Evolutionary conservation across 2,329 filamentous ascomycete species (phyloP).

Genomic region (Kalmusia sp.): DNA sequence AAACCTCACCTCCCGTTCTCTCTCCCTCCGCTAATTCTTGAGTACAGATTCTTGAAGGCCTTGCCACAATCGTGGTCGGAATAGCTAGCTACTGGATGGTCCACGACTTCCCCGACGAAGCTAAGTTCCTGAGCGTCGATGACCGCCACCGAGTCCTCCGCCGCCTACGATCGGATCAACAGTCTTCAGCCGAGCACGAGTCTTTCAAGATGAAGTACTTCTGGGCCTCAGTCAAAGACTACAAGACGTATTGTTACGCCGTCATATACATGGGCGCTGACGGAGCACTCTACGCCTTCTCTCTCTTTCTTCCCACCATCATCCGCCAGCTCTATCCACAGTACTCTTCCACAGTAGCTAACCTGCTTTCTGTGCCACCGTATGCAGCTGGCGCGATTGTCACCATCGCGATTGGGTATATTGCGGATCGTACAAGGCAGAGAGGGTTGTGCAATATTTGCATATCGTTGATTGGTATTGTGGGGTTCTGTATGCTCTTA

Average conservation of each 20-base stretch:
- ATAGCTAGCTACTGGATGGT: conserved; percentile 71
- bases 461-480: conserved; percentile 73
- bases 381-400: conserved; percentile 75
- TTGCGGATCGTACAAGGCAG: conserved; percentile 75
- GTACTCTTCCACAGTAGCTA: conserved; percentile 67
- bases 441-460: conserved; percentile 83
- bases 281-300: conserved; percentile 77
- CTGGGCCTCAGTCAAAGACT: conserved; percentile 76
- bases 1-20: too few species aligned
- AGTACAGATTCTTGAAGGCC: conserved; percentile 70
- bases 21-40: too few species aligned
- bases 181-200: conserved; percentile 77
- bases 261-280: conserved; percentile 78
- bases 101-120: conserved; percentile 78
- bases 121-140: conserved; percentile 71
- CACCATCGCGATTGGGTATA: conserved; percentile 73
- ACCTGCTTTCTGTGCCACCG: conserved; percentile 77
- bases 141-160: conserved; percentile 77
- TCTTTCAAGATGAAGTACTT: conserved; percentile 76
- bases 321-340: conserved; percentile 61
- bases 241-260: conserved; percentile 81
- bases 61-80: conserved; percentile 73
- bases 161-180: conserved; percentile 73
- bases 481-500: conserved; percentile 82
- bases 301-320: conserved; percentile 81